phyloP scores from a whole-genome alignment of 306 rosid species.

The Parietaria judaica region DNA sequence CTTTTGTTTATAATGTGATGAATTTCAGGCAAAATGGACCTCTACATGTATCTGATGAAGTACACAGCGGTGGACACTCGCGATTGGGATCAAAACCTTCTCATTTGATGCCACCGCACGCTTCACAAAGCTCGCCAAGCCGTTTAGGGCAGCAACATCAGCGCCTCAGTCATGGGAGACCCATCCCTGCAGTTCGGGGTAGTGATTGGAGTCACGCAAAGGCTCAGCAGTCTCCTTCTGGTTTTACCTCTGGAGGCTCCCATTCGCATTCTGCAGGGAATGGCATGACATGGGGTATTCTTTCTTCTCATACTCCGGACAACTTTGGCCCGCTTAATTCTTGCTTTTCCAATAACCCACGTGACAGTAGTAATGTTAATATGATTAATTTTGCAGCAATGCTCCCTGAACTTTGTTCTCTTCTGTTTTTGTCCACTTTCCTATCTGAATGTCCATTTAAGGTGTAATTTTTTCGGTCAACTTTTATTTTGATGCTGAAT shows the following conservation, averaged over 20 bases:
- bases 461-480: too few species aligned
- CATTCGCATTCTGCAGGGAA: slow-evolving; percentile 78
- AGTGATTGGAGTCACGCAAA: slow-evolving; percentile 75
- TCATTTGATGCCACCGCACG: slow-evolving; percentile 58
- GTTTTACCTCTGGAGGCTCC: slow-evolving; percentile 54
- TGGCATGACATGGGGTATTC: slow-evolving; percentile 81
- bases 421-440: too few species aligned
- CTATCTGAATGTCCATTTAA: too few species aligned
- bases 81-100: slow-evolving; percentile 11
- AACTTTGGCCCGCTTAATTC: neutral
- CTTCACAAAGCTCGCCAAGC: slow-evolving; percentile 71
- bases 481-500: too few species aligned
- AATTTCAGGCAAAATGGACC: slow-evolving; percentile 61
- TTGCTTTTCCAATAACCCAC: too few species aligned
- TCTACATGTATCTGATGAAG: slow-evolving; percentile 54
- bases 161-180: slow-evolving; percentile 62
- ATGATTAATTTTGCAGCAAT: too few species aligned
- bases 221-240: slow-evolving; percentile 60
- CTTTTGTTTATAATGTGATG: slow-evolving; percentile 3
- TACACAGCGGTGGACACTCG: slow-evolving; percentile 26
- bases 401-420: too few species aligned
- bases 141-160: slow-evolving; percentile 89
- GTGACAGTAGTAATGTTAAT: too few species aligned
- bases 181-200: slow-evolving; percentile 27
- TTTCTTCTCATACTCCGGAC: slow-evolving; percentile 8